These are phyloP conservation scores for Chamaecrista fasciculata DNA, from an alignment of 306 rosid genomes.

Conservation along the genomic window DNA sequence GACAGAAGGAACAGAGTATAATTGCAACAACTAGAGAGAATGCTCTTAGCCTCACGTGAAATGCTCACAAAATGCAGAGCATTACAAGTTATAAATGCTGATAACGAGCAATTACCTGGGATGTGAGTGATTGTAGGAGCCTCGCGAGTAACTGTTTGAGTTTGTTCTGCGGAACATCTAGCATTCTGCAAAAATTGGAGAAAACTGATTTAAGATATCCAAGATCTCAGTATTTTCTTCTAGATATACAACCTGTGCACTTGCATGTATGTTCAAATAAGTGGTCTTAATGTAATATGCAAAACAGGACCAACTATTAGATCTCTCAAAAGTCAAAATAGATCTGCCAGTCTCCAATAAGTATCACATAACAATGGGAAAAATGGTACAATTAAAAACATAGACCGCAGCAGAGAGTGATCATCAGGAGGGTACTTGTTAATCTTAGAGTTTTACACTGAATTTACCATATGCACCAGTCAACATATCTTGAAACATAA, in stretches of 20 bases:
- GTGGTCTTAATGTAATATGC: not conserved
- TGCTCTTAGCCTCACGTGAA: not conserved
- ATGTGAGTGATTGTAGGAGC: constrained; percentile 94
- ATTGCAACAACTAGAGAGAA: not conserved
- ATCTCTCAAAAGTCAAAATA: too few relatives aligned
- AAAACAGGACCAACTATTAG: not conserved
- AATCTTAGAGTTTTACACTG: not conserved
- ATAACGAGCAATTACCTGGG: constrained; percentile 60
- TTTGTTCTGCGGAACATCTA: constrained; percentile 81
- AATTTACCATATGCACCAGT: not conserved
- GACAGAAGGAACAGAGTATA: constrained; percentile 13
- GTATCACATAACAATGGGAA: constrained; percentile 9
- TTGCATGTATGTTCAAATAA: not conserved
- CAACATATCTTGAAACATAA: not conserved
- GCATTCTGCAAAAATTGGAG: constrained; percentile 61
- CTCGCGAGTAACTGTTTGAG: constrained; percentile 79
- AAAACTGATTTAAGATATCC: not conserved
- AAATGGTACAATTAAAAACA: constrained; percentile 17
- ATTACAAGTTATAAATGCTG: not conserved
- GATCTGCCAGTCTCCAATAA: constrained; percentile 2
- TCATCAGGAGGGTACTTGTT: not conserved
- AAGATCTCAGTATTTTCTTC: not conserved
- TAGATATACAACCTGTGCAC: not conserved
- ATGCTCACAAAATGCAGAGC: not conserved
- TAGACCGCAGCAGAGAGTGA: not conserved